A percentile compares a stretch with the other conserved stretches of the same genome.
These are phyloP conservation scores for Chiua virens DNA, from an alignment of 768 basidiomycete genomes.

Conservation along the genomic window DNA sequence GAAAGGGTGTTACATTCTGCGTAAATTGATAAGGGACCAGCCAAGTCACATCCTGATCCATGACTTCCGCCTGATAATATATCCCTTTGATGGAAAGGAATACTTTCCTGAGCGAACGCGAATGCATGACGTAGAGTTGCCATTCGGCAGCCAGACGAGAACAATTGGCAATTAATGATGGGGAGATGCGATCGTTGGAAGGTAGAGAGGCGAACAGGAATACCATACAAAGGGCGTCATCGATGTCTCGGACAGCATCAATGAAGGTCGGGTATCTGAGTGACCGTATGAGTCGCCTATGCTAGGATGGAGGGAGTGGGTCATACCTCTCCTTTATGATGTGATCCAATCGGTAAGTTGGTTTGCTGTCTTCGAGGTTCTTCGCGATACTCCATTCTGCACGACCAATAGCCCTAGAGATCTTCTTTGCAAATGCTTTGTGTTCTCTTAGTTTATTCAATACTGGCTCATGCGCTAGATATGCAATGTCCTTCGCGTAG, in stretches of 20 bases:
- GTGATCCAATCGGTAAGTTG: slow-evolving; percentile 89
- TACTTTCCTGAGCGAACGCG: slow-evolving; percentile 78
- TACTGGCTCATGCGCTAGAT: slow-evolving; percentile 95
- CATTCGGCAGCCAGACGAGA: slow-evolving; percentile 89
- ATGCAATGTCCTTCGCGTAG: slow-evolving; percentile 96
- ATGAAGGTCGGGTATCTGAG: slow-evolving; percentile 93
- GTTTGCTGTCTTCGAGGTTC: slow-evolving; percentile 90
- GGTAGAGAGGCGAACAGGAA: slow-evolving; percentile 92
- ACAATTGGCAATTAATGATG: slow-evolving; percentile 88
- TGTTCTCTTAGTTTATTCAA: slow-evolving; percentile 92
- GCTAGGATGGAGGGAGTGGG: not conserved
- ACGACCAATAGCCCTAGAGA: slow-evolving; percentile 87
- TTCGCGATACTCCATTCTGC: slow-evolving; percentile 96
- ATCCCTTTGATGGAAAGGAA: slow-evolving; percentile 98
- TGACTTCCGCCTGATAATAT: slow-evolving; percentile 95
- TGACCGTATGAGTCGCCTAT: slow-evolving; percentile 8
- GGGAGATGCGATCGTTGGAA: slow-evolving; percentile 76
- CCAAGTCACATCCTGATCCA: slow-evolving; percentile 94
- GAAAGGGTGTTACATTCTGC: slow-evolving; percentile 64
- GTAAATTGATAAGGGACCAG: slow-evolving; percentile 97
- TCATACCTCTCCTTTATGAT: slow-evolving; percentile 94
- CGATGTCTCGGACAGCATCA: slow-evolving; percentile 93
- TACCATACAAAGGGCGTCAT: slow-evolving; percentile 94
- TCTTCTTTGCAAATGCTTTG: slow-evolving; percentile 97
- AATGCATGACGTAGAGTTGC: slow-evolving; percentile 94